A percentile compares a stretch with the other conserved stretches of the same genome.
Conservation (phyloP, 2,329 filamentous ascomycete genomes). For the Penicillium frequentans region DNA sequence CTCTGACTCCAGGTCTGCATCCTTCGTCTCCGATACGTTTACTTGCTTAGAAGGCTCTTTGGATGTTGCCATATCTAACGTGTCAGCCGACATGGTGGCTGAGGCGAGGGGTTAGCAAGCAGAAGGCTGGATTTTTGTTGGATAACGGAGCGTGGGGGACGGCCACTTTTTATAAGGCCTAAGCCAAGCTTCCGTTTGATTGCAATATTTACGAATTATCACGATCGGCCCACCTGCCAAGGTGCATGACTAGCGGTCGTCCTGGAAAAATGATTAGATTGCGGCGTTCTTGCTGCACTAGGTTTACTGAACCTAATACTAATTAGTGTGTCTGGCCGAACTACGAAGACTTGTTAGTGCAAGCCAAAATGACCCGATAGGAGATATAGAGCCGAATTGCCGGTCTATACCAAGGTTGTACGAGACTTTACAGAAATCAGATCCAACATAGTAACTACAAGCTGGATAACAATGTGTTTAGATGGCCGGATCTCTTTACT, state of each 20-base stretch:
- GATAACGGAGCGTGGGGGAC: not conserved
- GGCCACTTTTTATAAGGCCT: not conserved
- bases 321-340: not conserved
- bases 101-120: not conserved
- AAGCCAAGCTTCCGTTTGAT: not conserved
- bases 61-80: not conserved
- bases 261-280: not conserved
- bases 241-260: not conserved
- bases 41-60: not conserved
- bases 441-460: not conserved
- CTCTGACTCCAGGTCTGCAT: conserved; percentile 10
- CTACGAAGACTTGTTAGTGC: not conserved
- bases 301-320: not conserved
- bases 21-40: not conserved
- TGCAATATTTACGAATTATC: not conserved
- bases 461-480: not conserved
- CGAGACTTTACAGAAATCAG: not conserved
- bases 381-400: not conserved
- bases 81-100: not conserved
- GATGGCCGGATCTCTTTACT: not conserved
- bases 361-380: not conserved
- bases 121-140: not conserved
- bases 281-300: not conserved
- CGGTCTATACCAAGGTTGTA: not conserved
- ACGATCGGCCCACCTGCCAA: not conserved